Evolutionary conservation across 176 grass and related monocot genomes (phyloP), one percentile per base, ranked within the genome.

Genomic region (Sorghum bicolor): DNA sequence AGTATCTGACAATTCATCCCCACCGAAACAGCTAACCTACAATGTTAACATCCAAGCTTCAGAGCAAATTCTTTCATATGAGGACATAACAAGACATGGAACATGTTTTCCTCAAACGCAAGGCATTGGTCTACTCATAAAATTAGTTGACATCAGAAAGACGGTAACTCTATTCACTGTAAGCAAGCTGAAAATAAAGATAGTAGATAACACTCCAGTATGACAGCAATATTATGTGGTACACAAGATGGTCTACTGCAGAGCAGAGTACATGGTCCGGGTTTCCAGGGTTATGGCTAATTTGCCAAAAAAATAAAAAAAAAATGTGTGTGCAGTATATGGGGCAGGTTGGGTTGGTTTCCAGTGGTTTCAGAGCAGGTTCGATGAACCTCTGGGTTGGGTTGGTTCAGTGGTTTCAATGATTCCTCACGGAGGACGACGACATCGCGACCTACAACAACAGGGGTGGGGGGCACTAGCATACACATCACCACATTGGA

Each of bases 21-120:
- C 93, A 55, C 93, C 93, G 88, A 82, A 95, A 85, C 90, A 92
- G 90, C 93, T 92, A 43, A 95, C 88, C 93, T 95, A 65, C 43
- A 67, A 85, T 57, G 44, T 70, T 82, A 64, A 78, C 53, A 90
- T 83, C 11, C 24, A 85, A 82, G 8, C 20, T 47, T 86, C 15
- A 82, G 20, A 69, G 20, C 1, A 0, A 32, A 57, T 65, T 63
- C 34, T 53, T 81, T 81, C 40, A 75, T 40, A 72, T 12, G 10
- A 89, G n/a, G 74, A 75, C 53, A 37, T 79, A 68, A 75, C 17
- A 61, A 12, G n/a, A 61, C n/a, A 61, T 26, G 24, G 24, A 61
- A 26, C 57, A 61, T 61, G 24, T 26, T 61, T 61, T 26, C 57
- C 24, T 61, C 1, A 61, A 26, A 61, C 55, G n/a, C n/a, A 60